Base-by-base conservation (phyloP, 164 flowering plant species). In the Annona cherimola region DNA sequence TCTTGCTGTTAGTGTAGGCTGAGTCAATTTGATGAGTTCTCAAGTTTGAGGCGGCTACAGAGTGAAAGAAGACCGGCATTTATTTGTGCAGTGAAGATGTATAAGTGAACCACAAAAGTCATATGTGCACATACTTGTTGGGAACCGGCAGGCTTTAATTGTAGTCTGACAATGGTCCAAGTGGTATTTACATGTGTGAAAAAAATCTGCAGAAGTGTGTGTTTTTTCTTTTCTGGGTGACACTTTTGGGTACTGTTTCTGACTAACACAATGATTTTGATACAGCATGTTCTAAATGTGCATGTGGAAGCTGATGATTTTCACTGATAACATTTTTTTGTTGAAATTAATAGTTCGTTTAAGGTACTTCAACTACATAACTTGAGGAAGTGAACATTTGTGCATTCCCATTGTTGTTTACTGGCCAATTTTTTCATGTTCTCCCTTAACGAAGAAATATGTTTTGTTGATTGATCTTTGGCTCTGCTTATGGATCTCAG, bases 21-120 rank as follows among this genome's bases (percentile, higher is more conserved):
- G 80, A 76, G 77, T 83, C 84, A 73, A 79, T 82, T 83, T 86
- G 85, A 83, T 81, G 74, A 80, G 76, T 74, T 79, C 79, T 83
- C 74, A 72, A 50, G 91, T 83, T 39, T 70, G 73, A 50, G 1
- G 72, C 76, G 76, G 81, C 84, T 73, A 79, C 77, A 74, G 77
- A 71, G 68, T 80, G 82, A 82, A 80, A 65, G 77, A 77, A 70
- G 66, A 65, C 77, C 39, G 77, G 73, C 79, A 76, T 74, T 46
- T 82, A 50, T 74, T 19, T 84, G 85, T 76, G 45, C 81, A 77
- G 67, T 83, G 86, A 79, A 75, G 85, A 76, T 57, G 76, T 71
- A 65, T 70, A 55, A 68, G 76, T 61, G 69, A 76, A 68, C 70
- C 78, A 73, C 76, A 76, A 78, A 74, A 60, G 66, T 35, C 63